These are phyloP conservation scores for Onygenales sp. DNA, from an alignment of 2,329 filamentous ascomycete genomes.

Conservation along the genomic window DNA sequence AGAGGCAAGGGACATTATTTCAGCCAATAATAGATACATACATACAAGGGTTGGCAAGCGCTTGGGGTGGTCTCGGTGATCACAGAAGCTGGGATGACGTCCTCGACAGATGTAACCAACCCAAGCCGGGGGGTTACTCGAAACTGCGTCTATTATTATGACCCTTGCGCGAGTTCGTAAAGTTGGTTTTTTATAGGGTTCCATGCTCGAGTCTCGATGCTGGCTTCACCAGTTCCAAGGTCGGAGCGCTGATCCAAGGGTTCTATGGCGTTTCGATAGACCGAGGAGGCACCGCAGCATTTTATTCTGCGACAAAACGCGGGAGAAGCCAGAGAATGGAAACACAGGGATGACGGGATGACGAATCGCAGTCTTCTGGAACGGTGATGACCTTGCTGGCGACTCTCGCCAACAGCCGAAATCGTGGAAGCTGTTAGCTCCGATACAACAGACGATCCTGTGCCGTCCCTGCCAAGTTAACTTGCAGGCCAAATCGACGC, in stretches of 20 bases:
- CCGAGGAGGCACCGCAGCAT: background rate
- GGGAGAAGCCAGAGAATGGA: background rate
- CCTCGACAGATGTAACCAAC: slow-evolving; percentile 1
- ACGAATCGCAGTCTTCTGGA: background rate
- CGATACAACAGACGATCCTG: too few species aligned
- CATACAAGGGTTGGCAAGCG: background rate
- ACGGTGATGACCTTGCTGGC: too few species aligned
- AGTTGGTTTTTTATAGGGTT: background rate
- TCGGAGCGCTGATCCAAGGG: background rate
- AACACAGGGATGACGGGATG: background rate
- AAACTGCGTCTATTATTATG: background rate
- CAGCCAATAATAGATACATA: background rate
- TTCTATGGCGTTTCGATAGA: slow-evolving; percentile 1
- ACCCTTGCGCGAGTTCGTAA: background rate
- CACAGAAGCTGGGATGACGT: background rate
- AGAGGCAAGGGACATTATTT: background rate
- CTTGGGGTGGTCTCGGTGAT: background rate
- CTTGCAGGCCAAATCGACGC: too few species aligned
- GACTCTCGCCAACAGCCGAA: too few species aligned
- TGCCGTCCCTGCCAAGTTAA: too few species aligned
- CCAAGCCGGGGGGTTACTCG: background rate
- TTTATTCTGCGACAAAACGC: background rate
- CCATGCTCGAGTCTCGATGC: background rate
- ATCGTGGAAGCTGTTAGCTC: too few species aligned
- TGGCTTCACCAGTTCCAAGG: background rate